These are phyloP conservation scores for Isabelozyma heimii DNA, from an alignment of 805 yeast genomes.

Conservation along the genomic window DNA sequence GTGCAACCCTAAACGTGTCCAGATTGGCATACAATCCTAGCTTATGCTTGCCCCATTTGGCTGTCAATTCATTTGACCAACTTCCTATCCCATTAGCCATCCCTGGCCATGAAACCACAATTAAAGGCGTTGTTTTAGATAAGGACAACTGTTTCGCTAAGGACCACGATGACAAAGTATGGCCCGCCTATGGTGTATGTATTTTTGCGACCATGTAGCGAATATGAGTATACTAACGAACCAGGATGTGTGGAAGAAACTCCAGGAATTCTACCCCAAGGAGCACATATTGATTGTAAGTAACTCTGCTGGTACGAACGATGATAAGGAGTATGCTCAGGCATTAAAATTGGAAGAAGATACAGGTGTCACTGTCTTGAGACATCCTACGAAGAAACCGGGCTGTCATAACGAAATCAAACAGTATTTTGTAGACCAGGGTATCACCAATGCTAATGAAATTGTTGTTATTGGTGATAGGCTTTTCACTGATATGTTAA, in stretches of 20 bases:
- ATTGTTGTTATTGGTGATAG: conserved; percentile 90
- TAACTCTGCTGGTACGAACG: conserved; percentile 89
- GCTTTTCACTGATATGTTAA: conserved; percentile 82
- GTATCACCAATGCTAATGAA: conserved; percentile 49
- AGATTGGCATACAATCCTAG: conserved; percentile 60
- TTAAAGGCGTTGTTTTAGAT: conserved; percentile 81
- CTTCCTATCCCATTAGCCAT: conserved; percentile 52
- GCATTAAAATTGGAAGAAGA: conserved; percentile 60
- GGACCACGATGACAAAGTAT: conserved; percentile 75
- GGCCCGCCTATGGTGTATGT: conserved; percentile 62
- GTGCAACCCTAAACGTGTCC: conserved; percentile 72
- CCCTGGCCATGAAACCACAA: conserved; percentile 30
- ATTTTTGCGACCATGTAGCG: background rate
- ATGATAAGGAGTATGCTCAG: conserved; percentile 57
- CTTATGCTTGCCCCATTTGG: conserved; percentile 65
- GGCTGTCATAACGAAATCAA: conserved; percentile 73
- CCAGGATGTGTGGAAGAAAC: conserved; percentile 47
- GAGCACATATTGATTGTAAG: conserved; percentile 74
- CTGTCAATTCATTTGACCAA: conserved; percentile 55
- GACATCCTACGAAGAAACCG: conserved; percentile 77
- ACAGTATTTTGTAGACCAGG: conserved; percentile 52
- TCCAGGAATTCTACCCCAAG: conserved; percentile 58
- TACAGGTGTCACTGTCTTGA: conserved; percentile 67
- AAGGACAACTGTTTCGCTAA: conserved; percentile 94
- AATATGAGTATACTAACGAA: conserved; percentile 4